A percentile compares a stretch with the other conserved stretches of the same genome.
phyloP scores from a whole-genome alignment of 495 filamentous ascomycete genomes.

The Talaromyces ruber region DNA sequence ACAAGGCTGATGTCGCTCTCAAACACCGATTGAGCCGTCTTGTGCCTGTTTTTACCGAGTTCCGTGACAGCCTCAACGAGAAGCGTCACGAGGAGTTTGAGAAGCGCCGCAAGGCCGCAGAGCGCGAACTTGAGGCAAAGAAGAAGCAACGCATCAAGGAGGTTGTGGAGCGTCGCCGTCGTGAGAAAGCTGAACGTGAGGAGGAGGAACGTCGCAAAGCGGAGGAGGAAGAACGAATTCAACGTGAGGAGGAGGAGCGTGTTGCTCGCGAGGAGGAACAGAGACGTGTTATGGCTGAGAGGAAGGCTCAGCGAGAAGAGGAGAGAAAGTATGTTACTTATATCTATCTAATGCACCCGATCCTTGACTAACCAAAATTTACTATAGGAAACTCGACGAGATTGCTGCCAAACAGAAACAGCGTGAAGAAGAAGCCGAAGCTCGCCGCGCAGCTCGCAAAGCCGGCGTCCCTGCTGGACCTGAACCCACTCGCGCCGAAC shows the following conservation, averaged over 20 bases:
- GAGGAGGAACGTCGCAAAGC: conserved; percentile 62
- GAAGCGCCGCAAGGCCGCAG: conserved; percentile 78
- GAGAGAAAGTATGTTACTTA: conserved; percentile 56
- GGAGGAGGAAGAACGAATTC: conserved; percentile 79
- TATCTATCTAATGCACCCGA: not conserved
- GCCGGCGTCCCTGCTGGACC: conserved; percentile 17
- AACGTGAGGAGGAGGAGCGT: conserved; percentile 76
- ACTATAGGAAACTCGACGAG: conserved; percentile 56
- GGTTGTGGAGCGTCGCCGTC: conserved; percentile 58
- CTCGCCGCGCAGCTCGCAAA: conserved; percentile 41
- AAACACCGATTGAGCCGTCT: conserved; percentile 85
- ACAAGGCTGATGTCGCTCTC: conserved; percentile 80
- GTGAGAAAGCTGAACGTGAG: conserved; percentile 74
- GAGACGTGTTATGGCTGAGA: conserved; percentile 50
- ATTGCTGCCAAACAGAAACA: conserved; percentile 54
- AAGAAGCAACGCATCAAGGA: conserved; percentile 82
- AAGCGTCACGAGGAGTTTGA: conserved; percentile 93
- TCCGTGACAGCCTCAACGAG: conserved; percentile 69
- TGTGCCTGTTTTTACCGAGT: conserved; percentile 70
- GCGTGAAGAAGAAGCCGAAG: conserved; percentile 62
- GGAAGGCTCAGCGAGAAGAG: conserved; percentile 76
- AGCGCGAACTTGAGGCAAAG: conserved; percentile 82
- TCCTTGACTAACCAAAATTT: conserved; percentile 12
- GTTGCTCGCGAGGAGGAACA: conserved; percentile 63
- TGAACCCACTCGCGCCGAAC: conserved; percentile 21